Conservation (phyloP, 805 yeast species). For the Nakazawaea siamensis region DNA sequence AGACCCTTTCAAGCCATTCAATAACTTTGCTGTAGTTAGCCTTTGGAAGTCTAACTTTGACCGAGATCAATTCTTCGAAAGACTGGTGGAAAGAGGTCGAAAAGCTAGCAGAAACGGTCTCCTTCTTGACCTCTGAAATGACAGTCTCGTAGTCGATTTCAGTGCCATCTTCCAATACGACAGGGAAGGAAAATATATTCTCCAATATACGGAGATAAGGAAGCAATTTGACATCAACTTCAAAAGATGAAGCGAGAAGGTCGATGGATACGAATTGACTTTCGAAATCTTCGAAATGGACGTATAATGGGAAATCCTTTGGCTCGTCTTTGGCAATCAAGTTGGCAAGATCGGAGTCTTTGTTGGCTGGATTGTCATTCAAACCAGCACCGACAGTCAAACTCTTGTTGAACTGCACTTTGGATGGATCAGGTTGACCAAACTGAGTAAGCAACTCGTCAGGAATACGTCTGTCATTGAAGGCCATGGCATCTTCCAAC, state of each 20-base stretch:
- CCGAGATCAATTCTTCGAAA: conserved; percentile 57
- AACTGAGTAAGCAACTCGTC: conserved; percentile 51
- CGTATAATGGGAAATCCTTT: conserved; percentile 48
- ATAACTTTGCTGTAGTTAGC: conserved; percentile 61
- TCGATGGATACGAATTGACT: conserved; percentile 74
- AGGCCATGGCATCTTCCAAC: conserved; percentile 53
- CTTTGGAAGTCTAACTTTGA: conserved; percentile 53
- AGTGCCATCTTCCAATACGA: conserved; percentile 53
- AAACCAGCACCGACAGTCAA: conserved; percentile 53
- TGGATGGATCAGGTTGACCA: conserved; percentile 65
- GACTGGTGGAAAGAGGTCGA: conserved; percentile 45
- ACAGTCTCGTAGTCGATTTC: conserved; percentile 65
- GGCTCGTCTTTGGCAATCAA: conserved; percentile 25
- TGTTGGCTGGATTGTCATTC: conserved; percentile 27
- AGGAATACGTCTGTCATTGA: conserved; percentile 76
- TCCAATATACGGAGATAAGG: conserved; percentile 57
- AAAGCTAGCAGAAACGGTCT: conserved; percentile 54
- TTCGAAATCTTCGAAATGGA: conserved; percentile 73
- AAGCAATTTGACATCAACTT: conserved; percentile 41
- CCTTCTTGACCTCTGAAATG: conserved; percentile 63
- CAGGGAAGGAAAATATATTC: conserved; percentile 66
- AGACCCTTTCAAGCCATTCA: conserved; percentile 63
- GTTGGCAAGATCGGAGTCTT: conserved; percentile 17
- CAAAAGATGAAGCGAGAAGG: conserved; percentile 48
- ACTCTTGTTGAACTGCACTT: conserved; percentile 65